Percentiles rank a stretch among this genome's conserved stretches.
phyloP scores from a whole-genome alignment of 1,139 yeast species.

The Saccharomyces hybrid region DNA sequence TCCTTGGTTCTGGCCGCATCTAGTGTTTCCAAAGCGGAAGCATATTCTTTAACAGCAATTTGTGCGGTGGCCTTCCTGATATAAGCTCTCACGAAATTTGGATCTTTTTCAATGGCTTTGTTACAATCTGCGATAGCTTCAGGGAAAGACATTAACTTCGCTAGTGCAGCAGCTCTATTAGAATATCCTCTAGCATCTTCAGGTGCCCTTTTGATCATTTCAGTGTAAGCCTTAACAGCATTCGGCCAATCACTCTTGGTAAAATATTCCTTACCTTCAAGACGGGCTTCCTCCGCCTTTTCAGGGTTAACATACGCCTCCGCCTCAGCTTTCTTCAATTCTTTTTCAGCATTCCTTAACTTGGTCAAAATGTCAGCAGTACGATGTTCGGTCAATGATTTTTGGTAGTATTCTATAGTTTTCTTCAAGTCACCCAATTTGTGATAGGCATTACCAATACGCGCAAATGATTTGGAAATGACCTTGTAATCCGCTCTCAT shows the following conservation, averaged over 20 bases:
- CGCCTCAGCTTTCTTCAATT: constrained; percentile 68
- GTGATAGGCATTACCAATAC: constrained; percentile 76
- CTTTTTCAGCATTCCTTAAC: constrained; percentile 81
- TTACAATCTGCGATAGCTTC: constrained; percentile 94
- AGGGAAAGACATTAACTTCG: constrained; percentile 93
- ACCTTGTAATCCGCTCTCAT: constrained; percentile 84
- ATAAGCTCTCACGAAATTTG: constrained; percentile 85
- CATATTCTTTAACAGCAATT: constrained; percentile 82
- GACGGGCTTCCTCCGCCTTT: constrained; percentile 92
- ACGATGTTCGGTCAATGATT: constrained; percentile 93
- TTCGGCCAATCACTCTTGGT: constrained; percentile 93
- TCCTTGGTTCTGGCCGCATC: constrained; percentile 72
- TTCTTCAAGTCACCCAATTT: constrained; percentile 64
- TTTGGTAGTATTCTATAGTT: constrained; percentile 77
- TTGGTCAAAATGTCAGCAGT: constrained; percentile 88
- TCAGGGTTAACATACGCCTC: constrained; percentile 77
- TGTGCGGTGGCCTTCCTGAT: constrained; percentile 95
- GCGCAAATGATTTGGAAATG: constrained; percentile 87
- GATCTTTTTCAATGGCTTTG: constrained; percentile 79
- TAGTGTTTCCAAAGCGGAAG: constrained; percentile 75
- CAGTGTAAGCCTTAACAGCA: constrained; percentile 90
- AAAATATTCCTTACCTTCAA: constrained; percentile 83
- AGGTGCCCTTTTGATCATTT: constrained; percentile 94
- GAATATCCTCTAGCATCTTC: constrained; percentile 95
- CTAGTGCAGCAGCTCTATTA: constrained; percentile 94